Evolutionary conservation across 306 rosid species (phyloP).

Genomic region (Luffa aegyptiaca): DNA sequence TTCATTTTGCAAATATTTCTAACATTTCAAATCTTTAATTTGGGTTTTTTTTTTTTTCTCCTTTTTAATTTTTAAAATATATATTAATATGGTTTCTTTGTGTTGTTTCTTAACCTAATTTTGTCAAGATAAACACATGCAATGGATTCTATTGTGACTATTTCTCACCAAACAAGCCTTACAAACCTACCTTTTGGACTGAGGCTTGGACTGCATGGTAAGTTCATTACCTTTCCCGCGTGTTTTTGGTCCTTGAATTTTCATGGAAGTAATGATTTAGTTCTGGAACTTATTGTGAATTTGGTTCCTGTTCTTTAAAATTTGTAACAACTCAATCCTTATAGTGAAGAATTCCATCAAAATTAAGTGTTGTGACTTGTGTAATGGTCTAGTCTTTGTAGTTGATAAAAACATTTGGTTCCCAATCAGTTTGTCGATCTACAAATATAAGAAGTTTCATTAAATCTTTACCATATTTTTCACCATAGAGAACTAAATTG

Average conservation of each 20-base stretch:
- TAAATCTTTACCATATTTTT: too few relatives aligned
- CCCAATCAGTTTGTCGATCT: too few relatives aligned
- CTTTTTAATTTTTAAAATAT: neutral
- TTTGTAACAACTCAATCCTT: too few relatives aligned
- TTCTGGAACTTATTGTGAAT: too few relatives aligned
- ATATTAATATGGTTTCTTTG: neutral
- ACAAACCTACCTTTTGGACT: constrained; percentile 63
- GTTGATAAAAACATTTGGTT: too few relatives aligned
- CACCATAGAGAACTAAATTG: too few relatives aligned
- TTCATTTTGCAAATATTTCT: neutral
- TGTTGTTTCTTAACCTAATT: neutral
- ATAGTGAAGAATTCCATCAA: too few relatives aligned
- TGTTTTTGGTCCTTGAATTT: neutral
- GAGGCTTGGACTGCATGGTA: constrained; percentile 59
- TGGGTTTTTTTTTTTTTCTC: neutral
- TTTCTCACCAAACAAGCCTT: constrained; percentile 61
- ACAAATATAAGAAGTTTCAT: too few relatives aligned
- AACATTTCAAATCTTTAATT: neutral
- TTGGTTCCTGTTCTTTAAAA: too few relatives aligned
- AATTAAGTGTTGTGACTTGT: too few relatives aligned
- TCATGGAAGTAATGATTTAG: too few relatives aligned
- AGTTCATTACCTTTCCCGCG: neutral
- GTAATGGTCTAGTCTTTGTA: too few relatives aligned
- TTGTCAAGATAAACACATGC: constrained; percentile 70
- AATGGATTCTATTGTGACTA: constrained; percentile 83